phyloP scores from a whole-genome alignment of 371 early-diverging fungal genomes.

The Apophysomyces variabilis region DNA sequence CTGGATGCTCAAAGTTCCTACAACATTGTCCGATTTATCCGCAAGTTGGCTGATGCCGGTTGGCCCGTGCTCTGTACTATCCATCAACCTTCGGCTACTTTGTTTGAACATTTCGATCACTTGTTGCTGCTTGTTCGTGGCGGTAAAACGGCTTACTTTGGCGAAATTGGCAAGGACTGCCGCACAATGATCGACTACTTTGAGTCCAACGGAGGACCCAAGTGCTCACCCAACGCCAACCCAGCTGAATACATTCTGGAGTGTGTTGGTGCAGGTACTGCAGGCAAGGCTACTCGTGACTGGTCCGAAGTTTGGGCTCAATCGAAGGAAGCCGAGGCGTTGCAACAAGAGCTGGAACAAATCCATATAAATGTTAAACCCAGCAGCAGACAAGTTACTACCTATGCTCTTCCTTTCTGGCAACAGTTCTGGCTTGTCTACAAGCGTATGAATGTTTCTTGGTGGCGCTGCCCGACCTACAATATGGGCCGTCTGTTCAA shows the following conservation, averaged over 20 bases:
- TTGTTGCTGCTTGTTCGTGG: conserved; percentile 80
- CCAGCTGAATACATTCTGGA: conserved; percentile 78
- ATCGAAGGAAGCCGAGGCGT: conserved; percentile 49
- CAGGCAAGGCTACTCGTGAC: conserved; percentile 60
- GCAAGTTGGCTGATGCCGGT: conserved; percentile 71
- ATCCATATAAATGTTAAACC: conserved; percentile 30
- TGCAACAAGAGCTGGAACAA: conserved; percentile 43
- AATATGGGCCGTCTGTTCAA: conserved; percentile 69
- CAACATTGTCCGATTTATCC: conserved; percentile 76
- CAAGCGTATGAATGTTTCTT: conserved; percentile 66
- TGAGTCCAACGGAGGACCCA: conserved; percentile 65
- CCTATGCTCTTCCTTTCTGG: conserved; percentile 41
- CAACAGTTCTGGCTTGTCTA: conserved; percentile 62
- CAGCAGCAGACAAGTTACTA: conserved; percentile 16
- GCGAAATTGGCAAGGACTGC: conserved; percentile 68
- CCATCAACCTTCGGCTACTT: conserved; percentile 84
- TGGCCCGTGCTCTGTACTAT: conserved; percentile 82
- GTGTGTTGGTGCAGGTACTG: conserved; percentile 64
- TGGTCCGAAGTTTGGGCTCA: conserved; percentile 68
- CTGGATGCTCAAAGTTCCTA: conserved; percentile 70
- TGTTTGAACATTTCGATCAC: conserved; percentile 85
- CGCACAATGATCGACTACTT: conserved; percentile 63
- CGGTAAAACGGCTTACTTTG: conserved; percentile 81
- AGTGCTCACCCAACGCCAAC: conserved; percentile 63
- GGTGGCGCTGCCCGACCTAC: conserved; percentile 71